These are phyloP conservation scores for Citrus glauca DNA, from an alignment of 345 rosid genomes.

Conservation along the genomic window DNA sequence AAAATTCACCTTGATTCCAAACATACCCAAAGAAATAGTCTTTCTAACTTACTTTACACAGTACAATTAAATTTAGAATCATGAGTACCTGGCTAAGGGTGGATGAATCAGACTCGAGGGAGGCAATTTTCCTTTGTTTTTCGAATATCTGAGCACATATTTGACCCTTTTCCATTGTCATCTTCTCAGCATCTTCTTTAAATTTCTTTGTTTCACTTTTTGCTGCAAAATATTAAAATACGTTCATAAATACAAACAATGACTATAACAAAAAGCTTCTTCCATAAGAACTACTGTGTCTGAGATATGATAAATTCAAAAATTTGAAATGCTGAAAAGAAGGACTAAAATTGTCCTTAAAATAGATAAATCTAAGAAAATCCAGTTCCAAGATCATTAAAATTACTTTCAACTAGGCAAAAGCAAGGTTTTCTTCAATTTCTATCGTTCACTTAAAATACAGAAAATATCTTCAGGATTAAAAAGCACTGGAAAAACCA, in stretches of 20 bases:
- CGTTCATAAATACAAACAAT: not conserved
- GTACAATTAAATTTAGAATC: not conserved
- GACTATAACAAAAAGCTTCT: not conserved
- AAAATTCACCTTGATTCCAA: not conserved
- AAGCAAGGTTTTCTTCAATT: not conserved
- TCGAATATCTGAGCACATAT: constrained; percentile 54
- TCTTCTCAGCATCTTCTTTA: constrained; percentile 46
- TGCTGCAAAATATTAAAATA: constrained; percentile 31
- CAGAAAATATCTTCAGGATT: not conserved
- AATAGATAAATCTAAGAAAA: not conserved
- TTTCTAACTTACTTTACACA: not conserved
- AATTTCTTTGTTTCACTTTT: constrained; percentile 41
- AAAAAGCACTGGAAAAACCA: not conserved
- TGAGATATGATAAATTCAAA: not conserved
- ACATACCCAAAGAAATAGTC: not conserved
- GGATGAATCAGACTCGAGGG: constrained; percentile 53
- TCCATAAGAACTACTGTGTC: not conserved
- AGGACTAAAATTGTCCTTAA: not conserved
- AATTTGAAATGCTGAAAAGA: not conserved
- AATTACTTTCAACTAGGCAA: not conserved
- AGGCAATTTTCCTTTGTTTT: constrained; percentile 49
- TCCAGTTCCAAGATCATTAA: not conserved
- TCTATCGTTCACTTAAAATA: not conserved
- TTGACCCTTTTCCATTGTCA: constrained; percentile 47
- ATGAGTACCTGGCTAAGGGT: constrained; percentile 55